Evolutionary conservation across 1,284 basidiomycete genomes (phyloP).

Genomic region (Erythrobasidium hasegawianum): DNA sequence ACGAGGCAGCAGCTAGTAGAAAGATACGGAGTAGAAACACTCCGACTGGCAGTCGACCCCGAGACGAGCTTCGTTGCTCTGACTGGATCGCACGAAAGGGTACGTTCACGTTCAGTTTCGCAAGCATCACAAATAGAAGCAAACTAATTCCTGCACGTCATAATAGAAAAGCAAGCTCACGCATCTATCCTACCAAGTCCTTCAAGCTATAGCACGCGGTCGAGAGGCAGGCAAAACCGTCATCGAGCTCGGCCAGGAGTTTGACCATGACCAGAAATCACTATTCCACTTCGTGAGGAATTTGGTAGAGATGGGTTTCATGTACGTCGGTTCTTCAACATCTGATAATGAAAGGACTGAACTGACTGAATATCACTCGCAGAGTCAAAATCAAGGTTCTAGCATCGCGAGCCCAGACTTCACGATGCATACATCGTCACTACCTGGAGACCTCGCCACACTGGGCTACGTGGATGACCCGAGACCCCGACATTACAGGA

Average conservation of each 20-base stretch:
- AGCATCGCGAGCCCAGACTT: slow-evolving; percentile 43
- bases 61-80: slow-evolving; percentile 70
- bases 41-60: slow-evolving; percentile 70
- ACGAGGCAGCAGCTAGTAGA: slow-evolving; percentile 53
- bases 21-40: slow-evolving; percentile 52
- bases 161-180: slow-evolving; percentile 65
- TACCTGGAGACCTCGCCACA: slow-evolving; percentile 42
- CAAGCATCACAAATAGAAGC: no score
- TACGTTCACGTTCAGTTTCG: slow-evolving; percentile 48
- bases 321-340: slow-evolving; percentile 57
- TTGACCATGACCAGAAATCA: slow-evolving; percentile 83
- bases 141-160: neutral
- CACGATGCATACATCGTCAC: slow-evolving; percentile 45
- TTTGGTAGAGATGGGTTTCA: slow-evolving; percentile 64
- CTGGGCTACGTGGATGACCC: slow-evolving; percentile 37
- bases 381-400: slow-evolving; percentile 44
- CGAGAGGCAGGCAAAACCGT: slow-evolving; percentile 72
- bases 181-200: slow-evolving; percentile 73
- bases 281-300: slow-evolving; percentile 78
- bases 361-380: neutral
- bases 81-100: slow-evolving; percentile 74
- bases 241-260: slow-evolving; percentile 67
- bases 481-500: slow-evolving; percentile 29
- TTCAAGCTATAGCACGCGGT: slow-evolving; percentile 78
- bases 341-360: neutral